These are phyloP conservation scores for Fraxinus americana DNA, from an alignment of 257 asterid species.

Conservation along the genomic window DNA sequence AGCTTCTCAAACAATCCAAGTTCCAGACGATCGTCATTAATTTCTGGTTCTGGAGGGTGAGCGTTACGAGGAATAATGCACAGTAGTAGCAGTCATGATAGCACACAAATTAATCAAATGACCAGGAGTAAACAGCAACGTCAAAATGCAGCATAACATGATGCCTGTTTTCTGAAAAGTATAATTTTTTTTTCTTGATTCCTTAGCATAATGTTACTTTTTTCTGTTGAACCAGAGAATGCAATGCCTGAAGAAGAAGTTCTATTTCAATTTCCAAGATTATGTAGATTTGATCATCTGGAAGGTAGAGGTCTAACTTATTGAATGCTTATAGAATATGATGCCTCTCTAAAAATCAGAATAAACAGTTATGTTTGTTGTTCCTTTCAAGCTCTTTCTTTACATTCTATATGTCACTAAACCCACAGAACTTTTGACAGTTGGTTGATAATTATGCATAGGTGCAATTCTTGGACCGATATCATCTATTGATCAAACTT, in stretches of 20 bases:
- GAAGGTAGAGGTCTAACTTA: conserved; percentile 64
- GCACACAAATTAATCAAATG: background rate
- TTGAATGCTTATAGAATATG: conserved; percentile 6
- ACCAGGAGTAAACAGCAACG: background rate
- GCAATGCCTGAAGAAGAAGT: conserved; percentile 97
- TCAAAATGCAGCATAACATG: background rate
- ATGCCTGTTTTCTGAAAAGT: background rate
- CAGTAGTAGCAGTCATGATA: background rate
- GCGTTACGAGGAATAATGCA: background rate
- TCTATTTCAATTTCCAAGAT: conserved; percentile 94
- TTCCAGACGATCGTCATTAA: no score
- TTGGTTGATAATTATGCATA: conserved; percentile 37
- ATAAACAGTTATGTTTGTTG: background rate
- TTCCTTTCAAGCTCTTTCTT: background rate
- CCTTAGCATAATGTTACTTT: conserved; percentile 20
- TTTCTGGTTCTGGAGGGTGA: no score
- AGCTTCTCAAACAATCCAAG: background rate
- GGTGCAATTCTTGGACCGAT: conserved; percentile 97
- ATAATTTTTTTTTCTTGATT: conserved; percentile 2
- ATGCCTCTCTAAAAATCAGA: background rate
- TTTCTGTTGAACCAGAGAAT: conserved; percentile 63
- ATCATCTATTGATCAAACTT: conserved; percentile 85
- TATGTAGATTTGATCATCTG: conserved; percentile 90
- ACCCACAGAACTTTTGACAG: conserved; percentile 23
- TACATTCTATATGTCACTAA: conserved; percentile 13